Evolutionary conservation across 306 rosid genomes (phyloP), one percentile per base, ranked within the genome.

Genomic region (Lithocarpus polystachyus): DNA sequence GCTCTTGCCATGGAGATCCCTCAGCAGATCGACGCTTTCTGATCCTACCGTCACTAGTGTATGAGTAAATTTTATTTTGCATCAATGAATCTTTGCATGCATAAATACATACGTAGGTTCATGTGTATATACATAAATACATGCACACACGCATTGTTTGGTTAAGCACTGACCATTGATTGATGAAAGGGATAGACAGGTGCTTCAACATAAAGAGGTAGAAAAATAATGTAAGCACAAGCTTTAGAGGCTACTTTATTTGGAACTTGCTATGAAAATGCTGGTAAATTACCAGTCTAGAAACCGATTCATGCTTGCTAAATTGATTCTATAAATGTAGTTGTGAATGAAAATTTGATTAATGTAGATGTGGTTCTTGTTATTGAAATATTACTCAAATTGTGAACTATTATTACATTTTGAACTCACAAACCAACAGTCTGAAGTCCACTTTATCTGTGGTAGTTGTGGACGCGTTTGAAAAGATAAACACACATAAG

Each of bases 1-100:
- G 99, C 84, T 94, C 99, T 84, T 94, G 99, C 93, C 83, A 85
- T 85, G 95, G 97, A 72, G 99, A 94, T 73, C 88, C 97, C 0
- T 86, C 93, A 0, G 95, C 95, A 1, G 86, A 84, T 24, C 83
- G 97, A 1, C 80, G 88, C 29, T 94, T 82, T 75, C 84, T 94
- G 18, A 83, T 94, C 59, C 88, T 85, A 11, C 99, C 99, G 64
- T 80, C 90, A 56, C 86, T 94, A 2, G 40, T 92, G 99, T 94
- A 88, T 75, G 87, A 53, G 26, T 56, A 1, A 52, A 20, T 54
- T 75, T 75, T 57, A 4, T 65, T 15, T 52, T 1, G 61, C 23
- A 33, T 54, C 14, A 26, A 35, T 43, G 11, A 17, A 37, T 60
- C 33, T 23, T n/a, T 31, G 18, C 13, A 31, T 17, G 8, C 43